These are phyloP conservation scores for Colletotrichum lindemuthianum DNA, from an alignment of 2,329 filamentous ascomycete genomes.

Conservation along the genomic window DNA sequence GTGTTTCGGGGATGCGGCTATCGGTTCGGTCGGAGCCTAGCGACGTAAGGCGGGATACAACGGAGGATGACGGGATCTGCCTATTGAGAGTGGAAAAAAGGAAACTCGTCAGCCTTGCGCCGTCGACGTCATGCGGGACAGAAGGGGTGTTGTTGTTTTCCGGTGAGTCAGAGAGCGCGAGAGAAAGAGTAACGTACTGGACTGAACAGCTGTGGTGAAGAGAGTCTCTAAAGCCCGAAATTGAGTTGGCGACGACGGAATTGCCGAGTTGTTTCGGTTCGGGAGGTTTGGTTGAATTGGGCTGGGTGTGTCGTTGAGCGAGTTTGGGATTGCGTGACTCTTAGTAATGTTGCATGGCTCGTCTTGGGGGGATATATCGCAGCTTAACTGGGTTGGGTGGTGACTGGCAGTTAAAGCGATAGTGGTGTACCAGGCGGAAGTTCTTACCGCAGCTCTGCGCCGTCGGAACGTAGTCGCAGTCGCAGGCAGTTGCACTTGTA, in stretches of 20 bases:
- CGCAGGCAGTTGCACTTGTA: not conserved
- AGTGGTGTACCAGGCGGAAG: no score
- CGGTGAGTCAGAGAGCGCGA: not conserved
- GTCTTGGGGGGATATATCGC: conserved; percentile 15
- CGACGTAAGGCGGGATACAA: conserved; percentile 12
- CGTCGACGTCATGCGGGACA: conserved; percentile 27
- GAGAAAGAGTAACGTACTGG: not conserved
- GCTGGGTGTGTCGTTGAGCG: not conserved
- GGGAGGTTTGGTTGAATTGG: not conserved
- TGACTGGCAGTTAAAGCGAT: not conserved
- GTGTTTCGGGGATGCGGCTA: conserved; percentile 21
- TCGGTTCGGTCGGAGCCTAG: conserved; percentile 28
- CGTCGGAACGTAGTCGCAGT: no score
- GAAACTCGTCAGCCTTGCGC: conserved; percentile 30
- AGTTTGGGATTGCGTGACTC: conserved; percentile 32
- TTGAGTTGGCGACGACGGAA: not conserved
- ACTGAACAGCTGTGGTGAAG: not conserved
- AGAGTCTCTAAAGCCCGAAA: not conserved
- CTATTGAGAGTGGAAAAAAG: conserved; percentile 17
- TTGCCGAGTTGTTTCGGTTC: not conserved
- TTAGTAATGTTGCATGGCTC: no score
- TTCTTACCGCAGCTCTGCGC: no score
- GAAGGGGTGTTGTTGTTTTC: no score
- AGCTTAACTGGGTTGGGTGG: conserved; percentile 8
- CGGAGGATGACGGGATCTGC: conserved; percentile 32